A percentile compares a stretch with the other conserved stretches of the same genome.
phyloP scores from a whole-genome alignment of 441 rosid genomes.

The Euphorbia schlechtendalii region DNA sequence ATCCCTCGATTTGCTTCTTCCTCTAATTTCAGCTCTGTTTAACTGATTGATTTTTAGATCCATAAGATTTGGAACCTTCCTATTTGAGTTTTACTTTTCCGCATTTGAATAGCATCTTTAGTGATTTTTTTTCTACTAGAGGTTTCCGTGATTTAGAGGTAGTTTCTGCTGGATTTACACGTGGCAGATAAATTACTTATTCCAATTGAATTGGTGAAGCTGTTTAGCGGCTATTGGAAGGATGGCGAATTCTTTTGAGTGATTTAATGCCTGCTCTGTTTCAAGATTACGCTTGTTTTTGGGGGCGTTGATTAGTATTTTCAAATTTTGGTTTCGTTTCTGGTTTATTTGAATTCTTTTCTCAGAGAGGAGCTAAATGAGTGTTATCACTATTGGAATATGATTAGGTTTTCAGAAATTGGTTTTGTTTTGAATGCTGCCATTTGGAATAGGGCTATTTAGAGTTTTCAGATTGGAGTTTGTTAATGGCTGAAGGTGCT shows the following conservation, averaged over 20 bases:
- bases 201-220: conserved; percentile 15
- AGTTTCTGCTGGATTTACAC: conserved; percentile 9
- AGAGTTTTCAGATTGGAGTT: conserved; percentile 14
- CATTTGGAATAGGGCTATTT: not conserved
- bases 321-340: not conserved
- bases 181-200: too few species aligned
- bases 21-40: too few species aligned
- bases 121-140: not conserved
- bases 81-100: not conserved
- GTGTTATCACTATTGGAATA: conserved; percentile 18
- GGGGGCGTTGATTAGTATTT: too few species aligned
- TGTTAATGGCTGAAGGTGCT: conserved; percentile 46
- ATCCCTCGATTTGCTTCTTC: conserved; percentile 6
- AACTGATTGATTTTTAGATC: conserved; percentile 36
- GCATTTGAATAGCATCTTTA: not conserved
- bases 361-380: not conserved
- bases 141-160: conserved; percentile 17
- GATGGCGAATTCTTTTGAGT: conserved; percentile 13
- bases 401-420: too few species aligned
- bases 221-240: conserved; percentile 21
- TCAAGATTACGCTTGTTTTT: conserved; percentile 3
- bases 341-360: conserved; percentile 5
- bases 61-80: not conserved
- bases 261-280: conserved; percentile 11
- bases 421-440: conserved; percentile 33